These are phyloP conservation scores for Candida berthetii DNA, from an alignment of 805 yeast species.

Conservation along the genomic window DNA sequence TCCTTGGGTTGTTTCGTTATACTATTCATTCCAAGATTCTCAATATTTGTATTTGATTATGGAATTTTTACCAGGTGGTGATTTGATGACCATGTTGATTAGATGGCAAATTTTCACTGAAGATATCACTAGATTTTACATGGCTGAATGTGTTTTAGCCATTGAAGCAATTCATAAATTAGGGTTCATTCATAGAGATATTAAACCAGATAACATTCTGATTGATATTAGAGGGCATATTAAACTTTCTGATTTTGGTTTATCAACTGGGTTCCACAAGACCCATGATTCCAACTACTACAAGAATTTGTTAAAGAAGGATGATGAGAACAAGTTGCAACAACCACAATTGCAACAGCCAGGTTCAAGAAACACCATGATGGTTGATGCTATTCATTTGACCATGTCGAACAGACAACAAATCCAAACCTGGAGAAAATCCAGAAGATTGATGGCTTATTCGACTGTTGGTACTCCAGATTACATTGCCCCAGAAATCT, in stretches of 20 bases:
- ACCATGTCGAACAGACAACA: conserved; percentile 93
- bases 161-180: conserved; percentile 91
- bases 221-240: conserved; percentile 86
- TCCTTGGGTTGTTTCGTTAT: conserved; percentile 91
- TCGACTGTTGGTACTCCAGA: conserved; percentile 99
- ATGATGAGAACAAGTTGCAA: conserved; percentile 45
- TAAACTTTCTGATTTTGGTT: conserved; percentile 91
- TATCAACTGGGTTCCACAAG: conserved; percentile 94
- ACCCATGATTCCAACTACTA: conserved; percentile 90
- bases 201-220: conserved; percentile 93
- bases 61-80: conserved; percentile 99
- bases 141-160: conserved; percentile 94
- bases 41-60: conserved; percentile 90
- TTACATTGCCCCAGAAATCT: conserved; percentile 96
- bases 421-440: conserved; percentile 65
- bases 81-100: conserved; percentile 87
- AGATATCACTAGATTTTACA: conserved; percentile 92
- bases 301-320: conserved; percentile 58
- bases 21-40: conserved; percentile 92
- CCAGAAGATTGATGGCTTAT: conserved; percentile 82
- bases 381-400: conserved; percentile 91
- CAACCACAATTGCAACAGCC: conserved; percentile 27
- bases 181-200: conserved; percentile 96
- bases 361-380: conserved; percentile 64
- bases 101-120: conserved; percentile 92